These are phyloP conservation scores for Solanum gandarillasii DNA, from an alignment of 257 asterid species.

Conservation along the genomic window DNA sequence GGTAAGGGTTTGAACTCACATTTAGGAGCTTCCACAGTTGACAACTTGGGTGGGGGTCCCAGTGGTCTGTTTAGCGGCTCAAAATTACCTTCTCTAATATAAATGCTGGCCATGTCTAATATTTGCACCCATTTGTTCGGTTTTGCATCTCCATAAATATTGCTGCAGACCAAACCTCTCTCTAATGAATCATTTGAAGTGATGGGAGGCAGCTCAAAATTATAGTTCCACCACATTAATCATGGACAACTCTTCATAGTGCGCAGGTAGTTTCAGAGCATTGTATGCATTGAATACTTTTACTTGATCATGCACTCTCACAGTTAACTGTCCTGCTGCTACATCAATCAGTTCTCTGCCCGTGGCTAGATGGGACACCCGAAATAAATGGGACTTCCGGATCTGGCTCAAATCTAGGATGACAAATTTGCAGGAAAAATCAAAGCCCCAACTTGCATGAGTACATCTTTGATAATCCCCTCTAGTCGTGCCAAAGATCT, in stretches of 20 bases:
- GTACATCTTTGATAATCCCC: background rate
- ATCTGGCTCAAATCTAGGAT: background rate
- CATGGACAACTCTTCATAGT: background rate
- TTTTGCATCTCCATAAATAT: background rate
- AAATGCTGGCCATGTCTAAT: background rate
- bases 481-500: background rate
- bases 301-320: background rate
- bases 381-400: background rate
- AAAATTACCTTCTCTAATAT: background rate
- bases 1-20: background rate
- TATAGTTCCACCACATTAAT: background rate
- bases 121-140: background rate
- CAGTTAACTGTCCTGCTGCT: background rate
- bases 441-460: background rate
- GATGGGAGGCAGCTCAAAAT: background rate
- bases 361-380: background rate
- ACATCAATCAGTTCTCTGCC: background rate
- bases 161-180: background rate
- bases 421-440: background rate
- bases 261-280: background rate
- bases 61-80: background rate
- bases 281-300: background rate
- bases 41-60: background rate
- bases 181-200: background rate
- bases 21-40: background rate